Conservation (phyloP, 441 rosid species). For the Erysimum cheiri region DNA sequence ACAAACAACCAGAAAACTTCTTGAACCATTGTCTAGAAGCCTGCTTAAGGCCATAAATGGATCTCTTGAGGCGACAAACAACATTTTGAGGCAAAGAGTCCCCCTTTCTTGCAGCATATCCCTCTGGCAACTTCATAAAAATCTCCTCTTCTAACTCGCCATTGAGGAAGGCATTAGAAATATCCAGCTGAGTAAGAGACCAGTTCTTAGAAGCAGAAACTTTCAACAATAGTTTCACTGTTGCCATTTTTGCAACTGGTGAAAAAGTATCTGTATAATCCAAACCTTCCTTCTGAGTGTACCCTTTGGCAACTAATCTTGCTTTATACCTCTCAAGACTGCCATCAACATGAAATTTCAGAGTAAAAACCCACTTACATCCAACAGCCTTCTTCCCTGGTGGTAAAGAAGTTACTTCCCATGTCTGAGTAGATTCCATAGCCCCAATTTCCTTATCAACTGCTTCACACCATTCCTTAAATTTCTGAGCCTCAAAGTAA, state of each 20-base stretch:
- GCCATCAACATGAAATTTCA: not conserved
- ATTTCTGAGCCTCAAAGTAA: not conserved
- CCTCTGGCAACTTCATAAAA: not conserved
- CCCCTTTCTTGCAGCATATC: not conserved
- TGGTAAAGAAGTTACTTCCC: not conserved
- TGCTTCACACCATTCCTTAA: not conserved
- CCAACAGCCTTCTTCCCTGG: not conserved
- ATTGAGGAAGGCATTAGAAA: not conserved
- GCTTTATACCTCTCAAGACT: not conserved
- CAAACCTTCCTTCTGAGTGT: not conserved
- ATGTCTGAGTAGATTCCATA: not conserved
- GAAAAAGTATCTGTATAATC: not conserved
- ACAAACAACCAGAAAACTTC: no score
- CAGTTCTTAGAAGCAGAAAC: not conserved
- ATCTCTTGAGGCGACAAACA: no score
- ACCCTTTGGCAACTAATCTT: rapidly evolving
- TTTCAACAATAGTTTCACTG: no score
- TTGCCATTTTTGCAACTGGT: not conserved
- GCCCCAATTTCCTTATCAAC: not conserved
- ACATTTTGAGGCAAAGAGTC: no score
- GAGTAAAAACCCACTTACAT: not conserved
- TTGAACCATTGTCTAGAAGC: no score
- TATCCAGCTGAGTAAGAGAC: not conserved
- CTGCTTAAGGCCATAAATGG: no score
- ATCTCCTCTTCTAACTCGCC: not conserved